Conservation (phyloP, 305 asterid species). For the Solanum hybrid region DNA sequence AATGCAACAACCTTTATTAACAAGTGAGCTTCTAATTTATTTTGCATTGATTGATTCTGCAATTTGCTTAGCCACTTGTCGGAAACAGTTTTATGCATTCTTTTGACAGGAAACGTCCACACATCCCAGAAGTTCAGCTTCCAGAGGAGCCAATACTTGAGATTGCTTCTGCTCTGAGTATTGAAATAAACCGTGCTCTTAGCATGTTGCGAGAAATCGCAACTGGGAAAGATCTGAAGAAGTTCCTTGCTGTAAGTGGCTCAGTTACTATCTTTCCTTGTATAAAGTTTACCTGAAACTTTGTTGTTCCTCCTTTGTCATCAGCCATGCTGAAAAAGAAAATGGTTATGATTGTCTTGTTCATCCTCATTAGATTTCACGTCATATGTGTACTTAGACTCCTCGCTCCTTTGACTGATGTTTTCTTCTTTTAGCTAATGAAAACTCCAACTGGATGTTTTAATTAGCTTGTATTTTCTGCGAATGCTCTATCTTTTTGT, state of each 20-base stretch:
- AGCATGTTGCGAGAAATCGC: slow-evolving; percentile 51
- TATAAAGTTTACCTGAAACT: neutral
- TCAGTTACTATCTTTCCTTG: neutral
- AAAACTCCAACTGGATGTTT: neutral
- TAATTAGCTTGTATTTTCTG: neutral
- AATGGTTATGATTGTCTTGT: neutral
- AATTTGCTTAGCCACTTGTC: neutral
- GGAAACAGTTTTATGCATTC: neutral
- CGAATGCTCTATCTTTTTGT: neutral
- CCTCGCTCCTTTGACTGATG: neutral
- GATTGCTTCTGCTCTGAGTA: slow-evolving; percentile 48
- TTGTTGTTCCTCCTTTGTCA: neutral
- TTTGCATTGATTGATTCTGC: neutral
- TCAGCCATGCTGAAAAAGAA: neutral
- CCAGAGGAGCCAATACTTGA: slow-evolving; percentile 58
- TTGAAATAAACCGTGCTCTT: slow-evolving; percentile 48
- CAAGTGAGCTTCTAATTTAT: slow-evolving; percentile 42
- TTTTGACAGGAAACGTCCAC: slow-evolving; percentile 51
- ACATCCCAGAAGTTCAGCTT: slow-evolving; percentile 63
- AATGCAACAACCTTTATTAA: slow-evolving; percentile 55
- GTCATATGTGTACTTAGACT: neutral
- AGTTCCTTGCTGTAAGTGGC: slow-evolving; percentile 59
- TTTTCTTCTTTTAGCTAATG: neutral
- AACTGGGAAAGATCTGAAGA: slow-evolving; percentile 74
- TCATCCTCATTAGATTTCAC: neutral